Evolutionary conservation across 805 yeast species (phyloP).

Genomic region (Wickerhamomyces sydowiorum): DNA sequence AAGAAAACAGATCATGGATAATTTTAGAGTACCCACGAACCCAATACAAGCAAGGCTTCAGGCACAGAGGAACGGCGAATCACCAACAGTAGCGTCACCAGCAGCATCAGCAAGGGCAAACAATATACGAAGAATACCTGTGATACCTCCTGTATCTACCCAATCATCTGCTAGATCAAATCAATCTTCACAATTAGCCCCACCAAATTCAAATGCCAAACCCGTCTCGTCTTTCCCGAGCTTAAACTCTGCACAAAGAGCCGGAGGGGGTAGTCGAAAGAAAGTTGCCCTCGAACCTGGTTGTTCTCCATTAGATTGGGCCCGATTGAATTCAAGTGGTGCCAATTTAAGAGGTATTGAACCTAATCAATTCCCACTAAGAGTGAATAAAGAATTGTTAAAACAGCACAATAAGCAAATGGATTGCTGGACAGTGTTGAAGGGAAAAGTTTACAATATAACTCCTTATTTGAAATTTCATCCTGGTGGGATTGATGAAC

Average conservation of each 20-base stretch:
- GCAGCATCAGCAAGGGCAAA: background rate
- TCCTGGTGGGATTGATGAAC: slow-evolving; percentile 85
- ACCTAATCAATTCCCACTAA: slow-evolving; percentile 49
- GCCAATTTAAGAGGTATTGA: slow-evolving; percentile 48
- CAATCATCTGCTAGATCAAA: background rate
- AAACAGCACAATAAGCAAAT: slow-evolving; percentile 47
- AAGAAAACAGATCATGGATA: too few species aligned
- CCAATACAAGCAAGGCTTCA: slow-evolving; percentile 1
- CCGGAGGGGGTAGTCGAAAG: slow-evolving; percentile 23
- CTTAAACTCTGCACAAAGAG: slow-evolving; percentile 14
- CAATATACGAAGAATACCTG: background rate
- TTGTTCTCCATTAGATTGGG: slow-evolving; percentile 88
- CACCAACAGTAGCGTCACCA: background rate
- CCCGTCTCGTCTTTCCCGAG: slow-evolving; percentile 7
- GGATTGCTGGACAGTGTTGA: slow-evolving; percentile 84
- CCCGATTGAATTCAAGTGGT: slow-evolving; percentile 43
- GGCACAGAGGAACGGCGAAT: background rate
- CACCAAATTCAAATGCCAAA: background rate
- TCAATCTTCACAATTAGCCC: background rate
- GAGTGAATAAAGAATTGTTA: slow-evolving; percentile 53
- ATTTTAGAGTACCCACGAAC: slow-evolving; percentile 1
- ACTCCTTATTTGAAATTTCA: slow-evolving; percentile 80
- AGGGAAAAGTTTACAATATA: slow-evolving; percentile 80
- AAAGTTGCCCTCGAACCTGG: slow-evolving; percentile 73
- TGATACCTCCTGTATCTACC: background rate